These are phyloP conservation scores for Neurospora sp. DNA, from an alignment of 495 filamentous ascomycete genomes.

Conservation along the genomic window DNA sequence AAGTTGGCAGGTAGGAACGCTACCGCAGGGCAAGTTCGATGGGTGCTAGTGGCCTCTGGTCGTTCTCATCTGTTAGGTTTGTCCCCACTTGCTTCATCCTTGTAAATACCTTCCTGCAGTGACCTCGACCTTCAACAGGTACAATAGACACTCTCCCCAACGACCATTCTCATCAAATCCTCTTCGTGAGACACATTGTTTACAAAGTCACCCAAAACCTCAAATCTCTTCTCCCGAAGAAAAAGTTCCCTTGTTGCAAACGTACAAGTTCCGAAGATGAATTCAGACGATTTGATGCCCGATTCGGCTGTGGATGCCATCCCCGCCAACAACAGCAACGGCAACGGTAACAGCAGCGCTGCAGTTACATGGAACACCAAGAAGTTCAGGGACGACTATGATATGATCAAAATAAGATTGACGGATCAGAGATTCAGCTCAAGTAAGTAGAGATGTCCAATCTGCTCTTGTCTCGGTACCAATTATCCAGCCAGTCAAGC, in stretches of 20 bases:
- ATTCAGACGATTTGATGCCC: slow-evolving; percentile 18
- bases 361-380: slow-evolving; percentile 19
- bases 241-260: not conserved
- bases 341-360: slow-evolving; percentile 3
- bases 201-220: not conserved
- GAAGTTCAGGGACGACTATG: slow-evolving; percentile 46
- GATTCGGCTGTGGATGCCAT: slow-evolving; percentile 3
- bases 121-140: not conserved
- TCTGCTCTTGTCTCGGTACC: not conserved
- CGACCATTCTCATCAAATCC: not conserved
- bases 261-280: slow-evolving; percentile 9
- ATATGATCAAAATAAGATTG: slow-evolving; percentile 21
- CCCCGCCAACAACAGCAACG: not conserved
- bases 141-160: not conserved
- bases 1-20: not conserved
- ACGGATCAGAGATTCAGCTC: slow-evolving; percentile 31
- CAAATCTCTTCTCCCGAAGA: not conserved
- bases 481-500: not conserved
- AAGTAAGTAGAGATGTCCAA: slow-evolving; percentile 18
- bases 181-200: not conserved
- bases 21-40: not conserved
- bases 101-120: not conserved
- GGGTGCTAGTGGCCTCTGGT: not conserved
- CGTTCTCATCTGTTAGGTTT: not conserved
- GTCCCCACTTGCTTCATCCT: not conserved